phyloP scores from a whole-genome alignment of 1,284 basidiomycete species.

The Marasmius fiardii region DNA sequence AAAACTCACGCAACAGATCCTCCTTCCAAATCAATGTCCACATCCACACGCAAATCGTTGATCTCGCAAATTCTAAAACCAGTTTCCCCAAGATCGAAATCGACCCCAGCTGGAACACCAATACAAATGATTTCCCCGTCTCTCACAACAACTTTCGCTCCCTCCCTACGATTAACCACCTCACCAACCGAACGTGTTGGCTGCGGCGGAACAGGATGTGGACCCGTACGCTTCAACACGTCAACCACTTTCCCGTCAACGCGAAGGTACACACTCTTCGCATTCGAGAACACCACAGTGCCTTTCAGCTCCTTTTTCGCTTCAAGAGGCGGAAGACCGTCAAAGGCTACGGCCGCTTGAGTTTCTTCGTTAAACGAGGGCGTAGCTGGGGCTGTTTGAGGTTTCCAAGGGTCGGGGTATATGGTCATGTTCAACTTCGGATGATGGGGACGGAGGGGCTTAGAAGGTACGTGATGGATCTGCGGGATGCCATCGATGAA shows the following conservation, averaged over 20 bases:
- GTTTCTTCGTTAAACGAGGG: conserved; percentile 61
- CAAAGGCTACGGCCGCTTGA: conserved; percentile 48
- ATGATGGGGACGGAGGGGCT: too few relatives aligned
- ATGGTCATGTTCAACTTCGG: too few relatives aligned
- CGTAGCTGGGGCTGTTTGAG: conserved; percentile 48
- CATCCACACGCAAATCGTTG: conserved; percentile 14
- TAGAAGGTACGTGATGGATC: conserved; percentile 24
- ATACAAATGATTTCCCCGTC: conserved; percentile 42
- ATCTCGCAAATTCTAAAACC: not conserved
- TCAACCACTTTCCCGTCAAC: conserved; percentile 24
- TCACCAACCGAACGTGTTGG: conserved; percentile 12
- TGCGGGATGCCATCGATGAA: conserved; percentile 64
- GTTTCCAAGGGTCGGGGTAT: conserved; percentile 33
- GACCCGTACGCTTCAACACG: too few relatives aligned
- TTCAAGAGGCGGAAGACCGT: conserved; percentile 64
- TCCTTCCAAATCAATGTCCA: conserved; percentile 44
- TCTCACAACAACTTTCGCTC: conserved; percentile 34
- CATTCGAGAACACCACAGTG: conserved; percentile 57
- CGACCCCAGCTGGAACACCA: conserved; percentile 24
- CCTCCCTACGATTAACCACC: conserved; percentile 8
- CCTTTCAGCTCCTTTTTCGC: conserved; percentile 29
- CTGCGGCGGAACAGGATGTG: too few relatives aligned
- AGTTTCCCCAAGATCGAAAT: not conserved
- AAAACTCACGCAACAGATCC: conserved; percentile 42
- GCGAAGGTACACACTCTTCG: conserved; percentile 46